phyloP scores from a whole-genome alignment of 305 asterid genomes.

The Plantago coronopus region DNA sequence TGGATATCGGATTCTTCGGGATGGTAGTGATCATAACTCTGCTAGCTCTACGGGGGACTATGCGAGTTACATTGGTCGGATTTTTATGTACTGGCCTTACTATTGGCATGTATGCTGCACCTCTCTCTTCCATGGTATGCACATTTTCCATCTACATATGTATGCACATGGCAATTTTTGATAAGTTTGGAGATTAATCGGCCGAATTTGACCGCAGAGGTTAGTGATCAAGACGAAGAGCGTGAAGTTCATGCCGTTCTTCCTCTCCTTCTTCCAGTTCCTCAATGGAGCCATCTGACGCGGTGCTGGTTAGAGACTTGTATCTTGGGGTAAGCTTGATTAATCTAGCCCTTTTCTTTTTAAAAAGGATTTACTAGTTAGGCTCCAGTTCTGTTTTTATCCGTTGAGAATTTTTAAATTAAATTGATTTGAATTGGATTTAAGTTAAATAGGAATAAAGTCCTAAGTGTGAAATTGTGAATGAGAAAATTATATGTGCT shows the following conservation, averaged over 20 bases:
- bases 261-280: conserved; percentile 58
- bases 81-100: conserved; percentile 52
- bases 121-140: conserved; percentile 49
- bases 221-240: conserved; percentile 60
- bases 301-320: conserved; percentile 44
- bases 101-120: conserved; percentile 75
- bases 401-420: too few species aligned
- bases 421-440: too few species aligned
- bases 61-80: conserved; percentile 46
- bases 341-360: too few species aligned
- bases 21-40: conserved; percentile 38
- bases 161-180: too few species aligned
- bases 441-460: too few species aligned
- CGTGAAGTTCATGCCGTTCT: conserved; percentile 69
- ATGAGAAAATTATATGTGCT: too few species aligned
- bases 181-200: neutral
- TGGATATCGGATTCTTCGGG: conserved; percentile 46
- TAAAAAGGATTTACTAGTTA: too few species aligned
- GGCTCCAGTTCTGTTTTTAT: too few species aligned
- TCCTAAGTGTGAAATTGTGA: too few species aligned
- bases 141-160: neutral
- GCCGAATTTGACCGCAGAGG: conserved; percentile 31
- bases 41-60: conserved; percentile 30
- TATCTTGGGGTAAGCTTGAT: conserved; percentile 47
- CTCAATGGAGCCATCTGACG: conserved; percentile 55